These are phyloP conservation scores for Comarum palustre DNA, from an alignment of 306 rosid species.

Conservation along the genomic window DNA sequence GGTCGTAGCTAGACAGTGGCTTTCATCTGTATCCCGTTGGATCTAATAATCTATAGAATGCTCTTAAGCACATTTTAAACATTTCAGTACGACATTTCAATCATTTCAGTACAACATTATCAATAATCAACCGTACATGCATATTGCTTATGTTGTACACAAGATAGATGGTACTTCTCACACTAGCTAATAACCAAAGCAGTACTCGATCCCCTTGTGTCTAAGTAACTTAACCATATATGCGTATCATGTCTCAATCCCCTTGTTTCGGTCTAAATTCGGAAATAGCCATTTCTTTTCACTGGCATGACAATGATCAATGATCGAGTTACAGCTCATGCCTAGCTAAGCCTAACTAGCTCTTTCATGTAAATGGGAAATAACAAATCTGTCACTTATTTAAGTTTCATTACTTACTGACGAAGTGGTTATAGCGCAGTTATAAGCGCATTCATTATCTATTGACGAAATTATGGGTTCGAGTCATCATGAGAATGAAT, in stretches of 20 bases:
- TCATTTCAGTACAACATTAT: not conserved
- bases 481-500: too few relatives aligned
- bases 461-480: too few relatives aligned
- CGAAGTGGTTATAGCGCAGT: too few relatives aligned
- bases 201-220: not conserved
- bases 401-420: not conserved
- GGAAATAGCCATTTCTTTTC: not conserved
- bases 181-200: not conserved
- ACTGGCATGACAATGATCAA: not conserved
- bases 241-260: too few relatives aligned
- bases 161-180: not conserved
- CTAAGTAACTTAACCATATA: not conserved
- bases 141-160: not conserved
- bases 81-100: too few relatives aligned
- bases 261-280: not conserved
- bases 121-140: not conserved
- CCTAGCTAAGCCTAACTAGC: not conserved
- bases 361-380: not conserved
- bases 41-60: not conserved
- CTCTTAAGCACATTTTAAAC: too few relatives aligned
- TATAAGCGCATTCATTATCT: too few relatives aligned
- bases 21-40: not conserved
- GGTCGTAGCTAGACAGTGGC: not conserved
- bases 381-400: not conserved
- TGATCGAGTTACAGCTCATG: conserved; percentile 2